Percentiles rank a stretch among this genome's conserved stretches.
These are phyloP conservation scores for Fusarium dlaminii DNA, from an alignment of 2,329 filamentous ascomycete genomes.

Conservation along the genomic window DNA sequence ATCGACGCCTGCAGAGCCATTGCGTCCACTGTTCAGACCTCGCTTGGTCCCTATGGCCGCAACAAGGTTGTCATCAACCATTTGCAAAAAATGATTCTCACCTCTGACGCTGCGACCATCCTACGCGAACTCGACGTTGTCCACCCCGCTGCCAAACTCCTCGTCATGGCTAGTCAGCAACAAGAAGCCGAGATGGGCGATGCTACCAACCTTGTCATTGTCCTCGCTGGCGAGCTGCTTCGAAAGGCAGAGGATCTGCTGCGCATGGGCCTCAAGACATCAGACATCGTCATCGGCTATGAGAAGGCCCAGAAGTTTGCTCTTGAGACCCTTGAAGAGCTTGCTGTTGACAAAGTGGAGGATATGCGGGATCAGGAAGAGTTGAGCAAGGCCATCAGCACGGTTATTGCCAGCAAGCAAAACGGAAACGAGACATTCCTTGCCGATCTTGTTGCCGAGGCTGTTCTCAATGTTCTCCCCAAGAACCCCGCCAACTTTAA, in stretches of 20 bases:
- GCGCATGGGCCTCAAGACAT: conserved; percentile 97
- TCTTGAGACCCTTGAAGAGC: conserved; percentile 84
- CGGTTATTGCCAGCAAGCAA: conserved; percentile 96
- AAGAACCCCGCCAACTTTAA: conserved; percentile 98
- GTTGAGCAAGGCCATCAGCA: conserved; percentile 93
- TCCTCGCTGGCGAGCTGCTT: conserved; percentile 92
- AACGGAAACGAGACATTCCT: conserved; percentile 91
- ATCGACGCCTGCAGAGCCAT: conserved; percentile 98
- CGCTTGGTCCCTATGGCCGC: conserved; percentile 93
- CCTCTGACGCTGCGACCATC: conserved; percentile 97
- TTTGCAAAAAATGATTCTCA: conserved; percentile 99
- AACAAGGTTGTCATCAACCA: conserved; percentile 99
- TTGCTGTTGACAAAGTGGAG: conserved; percentile 89
- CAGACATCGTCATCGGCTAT: conserved; percentile 94
- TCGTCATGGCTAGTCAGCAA: conserved; percentile 99
- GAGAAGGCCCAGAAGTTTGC: conserved; percentile 93
- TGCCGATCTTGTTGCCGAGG: conserved; percentile 86
- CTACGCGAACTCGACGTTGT: conserved; percentile 97
- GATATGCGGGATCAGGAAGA: conserved; percentile 83
- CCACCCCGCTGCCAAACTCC: conserved; percentile 94
- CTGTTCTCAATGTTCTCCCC: conserved; percentile 85
- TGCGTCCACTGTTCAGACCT: conserved; percentile 94
- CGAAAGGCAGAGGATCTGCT: conserved; percentile 97
- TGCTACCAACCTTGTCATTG: conserved; percentile 96
- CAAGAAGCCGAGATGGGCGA: conserved; percentile 99